These are phyloP conservation scores for Curvularia sp. DNA, from an alignment of 2,329 filamentous ascomycete species.

Conservation along the genomic window DNA sequence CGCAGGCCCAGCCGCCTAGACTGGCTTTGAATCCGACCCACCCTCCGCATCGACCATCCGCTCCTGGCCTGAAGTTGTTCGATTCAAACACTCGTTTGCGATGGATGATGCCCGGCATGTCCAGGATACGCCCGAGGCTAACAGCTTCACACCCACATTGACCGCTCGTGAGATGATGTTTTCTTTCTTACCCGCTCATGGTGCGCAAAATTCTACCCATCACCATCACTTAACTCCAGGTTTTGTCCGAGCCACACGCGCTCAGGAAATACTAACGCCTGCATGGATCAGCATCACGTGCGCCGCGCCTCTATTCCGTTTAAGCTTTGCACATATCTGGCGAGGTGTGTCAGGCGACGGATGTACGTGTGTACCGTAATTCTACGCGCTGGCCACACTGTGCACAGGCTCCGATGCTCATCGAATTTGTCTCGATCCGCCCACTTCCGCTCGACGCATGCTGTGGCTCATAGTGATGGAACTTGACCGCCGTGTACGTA, in stretches of 20 bases:
- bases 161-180: slow-evolving; percentile 6
- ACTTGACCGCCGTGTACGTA: slow-evolving; percentile 4
- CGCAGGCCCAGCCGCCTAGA: slow-evolving; percentile 13
- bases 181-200: slow-evolving; percentile 1
- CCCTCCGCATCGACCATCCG: slow-evolving; percentile 25
- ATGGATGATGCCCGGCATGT: slow-evolving; percentile 5
- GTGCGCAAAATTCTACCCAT: slow-evolving; percentile 4
- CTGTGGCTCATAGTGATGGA: slow-evolving; percentile 11
- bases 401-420: slow-evolving; percentile 14
- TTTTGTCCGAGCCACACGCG: slow-evolving; percentile 29
- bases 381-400: slow-evolving; percentile 18
- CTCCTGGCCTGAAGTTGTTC: slow-evolving; percentile 1
- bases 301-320: slow-evolving; percentile 24
- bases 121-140: slow-evolving; percentile 8
- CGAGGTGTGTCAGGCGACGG: slow-evolving; percentile 22
- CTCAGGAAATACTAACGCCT: slow-evolving; percentile 20
- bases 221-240: slow-evolving; percentile 18
- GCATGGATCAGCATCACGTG: slow-evolving; percentile 27
- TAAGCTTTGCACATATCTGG: slow-evolving; percentile 32
- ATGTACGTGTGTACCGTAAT: slow-evolving; percentile 7
- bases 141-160: not conserved
- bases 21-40: slow-evolving; percentile 20
- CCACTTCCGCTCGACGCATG: slow-evolving; percentile 28
- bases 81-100: slow-evolving; percentile 11
- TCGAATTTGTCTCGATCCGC: slow-evolving; percentile 25